A percentile compares a stretch with the other conserved stretches of the same genome.
Conservation (phyloP, 2,329 filamentous ascomycete species). For the Colletotrichum simmondsii region DNA sequence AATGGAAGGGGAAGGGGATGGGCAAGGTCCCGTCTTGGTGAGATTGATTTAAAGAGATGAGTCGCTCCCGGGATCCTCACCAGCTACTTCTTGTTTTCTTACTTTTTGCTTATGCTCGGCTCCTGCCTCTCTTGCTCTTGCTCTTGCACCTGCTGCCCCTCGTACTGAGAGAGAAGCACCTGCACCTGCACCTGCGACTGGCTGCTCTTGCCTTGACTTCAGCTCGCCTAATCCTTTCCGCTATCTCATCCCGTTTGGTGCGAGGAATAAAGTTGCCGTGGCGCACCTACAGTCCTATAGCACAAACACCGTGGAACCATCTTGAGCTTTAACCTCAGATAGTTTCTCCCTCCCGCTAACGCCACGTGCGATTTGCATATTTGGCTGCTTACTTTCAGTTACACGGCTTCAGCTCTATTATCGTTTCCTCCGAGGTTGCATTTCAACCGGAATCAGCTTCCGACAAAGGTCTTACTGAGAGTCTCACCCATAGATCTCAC, state of each 20-base stretch:
- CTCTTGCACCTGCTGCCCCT: constrained; percentile 7
- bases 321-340: background rate
- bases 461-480: background rate
- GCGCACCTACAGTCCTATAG: background rate
- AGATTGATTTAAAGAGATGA: constrained; percentile 20
- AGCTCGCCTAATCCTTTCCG: too few relatives aligned
- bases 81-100: background rate
- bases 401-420: constrained; percentile 4
- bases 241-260: background rate
- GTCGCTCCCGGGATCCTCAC: background rate
- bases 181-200: constrained; percentile 1
- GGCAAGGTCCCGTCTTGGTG: background rate
- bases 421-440: background rate
- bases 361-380: background rate
- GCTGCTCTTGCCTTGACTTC: background rate
- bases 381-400: background rate
- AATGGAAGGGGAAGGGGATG: background rate
- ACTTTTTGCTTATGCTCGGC: background rate
- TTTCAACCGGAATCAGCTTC: background rate
- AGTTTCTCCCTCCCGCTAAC: background rate
- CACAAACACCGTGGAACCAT: background rate
- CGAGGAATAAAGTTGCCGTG: background rate
- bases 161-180: background rate
- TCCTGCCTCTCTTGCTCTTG: background rate
- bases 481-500: background rate